Evolutionary conservation across 352 stramenopile genomes (phyloP), one percentile per base, ranked within the genome.

Genomic region (Phytopythium vexans): DNA sequence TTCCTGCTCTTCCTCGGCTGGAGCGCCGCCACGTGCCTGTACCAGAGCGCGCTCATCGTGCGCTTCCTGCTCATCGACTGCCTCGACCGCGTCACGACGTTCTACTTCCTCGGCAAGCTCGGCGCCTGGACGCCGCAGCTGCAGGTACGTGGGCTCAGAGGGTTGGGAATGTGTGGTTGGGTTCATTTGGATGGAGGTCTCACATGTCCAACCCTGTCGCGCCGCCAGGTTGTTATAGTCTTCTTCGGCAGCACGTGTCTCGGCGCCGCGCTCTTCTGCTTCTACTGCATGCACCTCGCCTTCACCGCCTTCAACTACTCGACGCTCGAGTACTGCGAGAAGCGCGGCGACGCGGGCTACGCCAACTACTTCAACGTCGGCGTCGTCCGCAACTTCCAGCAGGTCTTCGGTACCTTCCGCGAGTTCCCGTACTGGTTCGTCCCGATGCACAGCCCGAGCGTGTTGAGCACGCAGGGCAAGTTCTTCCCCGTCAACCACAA

Each of bases 301-400:
- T 79, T 95, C 52, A 74, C 71, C 12, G 60, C 64, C 15, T 69
- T 66, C 55, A 95, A 93, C 57, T 88, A 74, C 58, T 93, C 74
- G 50, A 95, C 85, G n/a, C 66, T 95, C 41, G 85, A 95, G 70
- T 93, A 89, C 56, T 93, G 77, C 52, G 85, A 95, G 59, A 95
- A 95, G 59, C 81, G 82, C 27, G 70, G 81, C 12, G 67, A 91
- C 32, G 71, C 74, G n/a, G 72, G 79, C 34, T 92, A 83, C 58
- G 62, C 92, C 54, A 92, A 95, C 47, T 89, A 82, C 64, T 95
- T 79, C 54, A 74, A 92, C 54, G 41, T 93, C 35, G 82, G 85
- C 35, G 51, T 92, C 3, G n/a, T 84, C 16, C 61, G 62, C 50
- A 95, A 95, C 62, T 57, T 93, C 33, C 71, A 88, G 55, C 74